Evolutionary conservation across 139 green algal species (phyloP), one percentile per base, ranked within the genome.

Genomic region (Closterium sp.): DNA sequence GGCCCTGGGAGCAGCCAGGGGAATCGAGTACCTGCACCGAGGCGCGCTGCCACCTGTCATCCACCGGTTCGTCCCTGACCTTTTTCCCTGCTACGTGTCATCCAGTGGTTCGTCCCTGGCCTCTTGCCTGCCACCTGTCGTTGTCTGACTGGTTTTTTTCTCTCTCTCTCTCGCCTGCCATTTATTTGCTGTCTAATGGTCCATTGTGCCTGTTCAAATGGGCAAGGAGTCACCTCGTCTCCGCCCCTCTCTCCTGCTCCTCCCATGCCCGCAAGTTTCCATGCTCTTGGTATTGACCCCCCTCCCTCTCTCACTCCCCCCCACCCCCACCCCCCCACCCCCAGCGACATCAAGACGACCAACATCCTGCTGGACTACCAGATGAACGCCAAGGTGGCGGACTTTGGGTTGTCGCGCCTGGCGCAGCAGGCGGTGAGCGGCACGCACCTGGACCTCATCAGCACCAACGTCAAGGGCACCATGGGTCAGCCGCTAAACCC

Each of bases 391-490:
- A 89, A 92, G 89, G 89, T 92, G 89, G 84, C 89, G 66, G 89
- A 92, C 86, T 92, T 92, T 43, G 89, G 89, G 31, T 31, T 87
- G n/a, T 92, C 89, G 12, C 28, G 31, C 84, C 32, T 92, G 83
- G 38, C 36, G 2, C 55, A 88, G 64, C 64, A 64, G 81, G 25
- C 33, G 9, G 69, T 90, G 3, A 36, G 31, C 31, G 84, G 84
- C 84, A 91, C 88, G 0, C 88, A 91, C 64, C 83, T 86, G 30
- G 83, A 86, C 30, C 30, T 86, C 83, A 91, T 91, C 66, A 91
- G 88, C 66, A 91, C 88, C 33, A 89, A 88, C 34, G 88, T 91
- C n/a, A 91, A 91, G 31, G 88, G 88, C 64, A 91, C 88, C 31
- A 90, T 85, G 32, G 64, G 83, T 86, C 19, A 86, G 83, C 31